phyloP scores from a whole-genome alignment of 1,284 basidiomycete species.

The Microbotryum violaceum region DNA sequence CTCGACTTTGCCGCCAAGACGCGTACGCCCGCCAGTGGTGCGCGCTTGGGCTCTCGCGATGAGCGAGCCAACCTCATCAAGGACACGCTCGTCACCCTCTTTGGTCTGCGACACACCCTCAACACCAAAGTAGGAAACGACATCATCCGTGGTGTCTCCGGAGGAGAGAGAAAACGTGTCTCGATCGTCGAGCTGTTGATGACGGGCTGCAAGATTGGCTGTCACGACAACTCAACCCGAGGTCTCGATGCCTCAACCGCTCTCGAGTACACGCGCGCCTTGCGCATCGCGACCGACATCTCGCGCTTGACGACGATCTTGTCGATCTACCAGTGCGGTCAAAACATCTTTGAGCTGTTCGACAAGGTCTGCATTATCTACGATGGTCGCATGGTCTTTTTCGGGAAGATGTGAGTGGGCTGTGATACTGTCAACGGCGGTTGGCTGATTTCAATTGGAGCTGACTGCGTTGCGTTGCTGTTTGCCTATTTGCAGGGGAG shows the following conservation, averaged over 20 bases:
- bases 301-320: slow-evolving; percentile 33
- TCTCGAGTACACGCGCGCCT: slow-evolving; percentile 50
- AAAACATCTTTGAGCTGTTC: slow-evolving; percentile 53
- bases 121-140: slow-evolving; percentile 53
- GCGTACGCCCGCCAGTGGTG: slow-evolving; percentile 23
- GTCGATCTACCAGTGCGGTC: slow-evolving; percentile 52
- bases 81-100: slow-evolving; percentile 33
- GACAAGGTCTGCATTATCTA: slow-evolving; percentile 62
- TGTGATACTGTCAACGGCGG: too few species aligned
- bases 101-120: slow-evolving; percentile 47
- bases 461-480: background rate
- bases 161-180: slow-evolving; percentile 48
- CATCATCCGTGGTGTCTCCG: slow-evolving; percentile 54
- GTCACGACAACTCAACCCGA: slow-evolving; percentile 53
- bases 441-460: background rate
- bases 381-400: slow-evolving; percentile 49
- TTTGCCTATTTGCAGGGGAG: slow-evolving; percentile 59
- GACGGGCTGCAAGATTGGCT: slow-evolving; percentile 16
- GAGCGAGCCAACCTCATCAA: slow-evolving; percentile 22
- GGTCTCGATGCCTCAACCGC: slow-evolving; percentile 61
- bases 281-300: slow-evolving; percentile 40
- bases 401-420: slow-evolving; percentile 39
- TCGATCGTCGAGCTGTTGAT: slow-evolving; percentile 49
- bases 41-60: slow-evolving; percentile 18
- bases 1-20: slow-evolving; percentile 46